Percentiles rank a stretch among this genome's conserved stretches.
Evolutionary conservation across 495 filamentous ascomycete species (phyloP).

Genomic region (Aspergillus diversus): DNA sequence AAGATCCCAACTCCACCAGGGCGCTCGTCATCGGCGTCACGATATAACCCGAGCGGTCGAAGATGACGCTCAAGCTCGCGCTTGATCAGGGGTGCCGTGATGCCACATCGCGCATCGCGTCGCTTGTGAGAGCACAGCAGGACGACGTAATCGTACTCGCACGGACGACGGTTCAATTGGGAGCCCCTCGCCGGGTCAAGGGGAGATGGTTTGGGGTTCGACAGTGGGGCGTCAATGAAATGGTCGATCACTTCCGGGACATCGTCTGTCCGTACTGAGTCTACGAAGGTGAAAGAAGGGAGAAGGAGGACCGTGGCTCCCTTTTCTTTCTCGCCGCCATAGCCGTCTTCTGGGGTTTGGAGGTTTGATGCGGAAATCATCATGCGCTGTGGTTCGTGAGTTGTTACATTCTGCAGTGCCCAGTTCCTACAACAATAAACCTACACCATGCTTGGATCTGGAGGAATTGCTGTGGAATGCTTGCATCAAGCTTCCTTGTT

Average conservation of each 20-base stretch:
- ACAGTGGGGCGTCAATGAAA: constrained; percentile 69
- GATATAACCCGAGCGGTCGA: constrained; percentile 76
- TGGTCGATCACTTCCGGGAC: constrained; percentile 68
- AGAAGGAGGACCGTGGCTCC: constrained; percentile 83
- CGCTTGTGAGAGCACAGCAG: constrained; percentile 93
- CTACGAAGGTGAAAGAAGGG: constrained; percentile 81
- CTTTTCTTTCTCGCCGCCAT: constrained; percentile 41
- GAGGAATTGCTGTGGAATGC: constrained; percentile 64
- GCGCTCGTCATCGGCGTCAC: constrained; percentile 84
- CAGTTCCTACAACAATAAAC: constrained; percentile 27
- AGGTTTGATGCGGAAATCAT: constrained; percentile 96
- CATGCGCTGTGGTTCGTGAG: constrained; percentile 57
- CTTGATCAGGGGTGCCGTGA: constrained; percentile 83
- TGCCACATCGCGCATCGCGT: constrained; percentile 91
- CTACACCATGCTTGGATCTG: constrained; percentile 73
- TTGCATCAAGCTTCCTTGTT: constrained; percentile 91
- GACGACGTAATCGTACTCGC: constrained; percentile 79
- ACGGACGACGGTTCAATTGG: constrained; percentile 59
- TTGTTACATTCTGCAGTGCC: constrained; percentile 10
- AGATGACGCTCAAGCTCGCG: constrained; percentile 89
- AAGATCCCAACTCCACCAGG: constrained; percentile 90
- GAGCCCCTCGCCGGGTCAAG: constrained; percentile 5
- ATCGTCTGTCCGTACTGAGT: constrained; percentile 71
- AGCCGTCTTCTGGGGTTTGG: constrained; percentile 57
- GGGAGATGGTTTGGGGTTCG: constrained; percentile 42